Conservation (phyloP, 495 filamentous ascomycete species). For the Penicillium desertorum region DNA sequence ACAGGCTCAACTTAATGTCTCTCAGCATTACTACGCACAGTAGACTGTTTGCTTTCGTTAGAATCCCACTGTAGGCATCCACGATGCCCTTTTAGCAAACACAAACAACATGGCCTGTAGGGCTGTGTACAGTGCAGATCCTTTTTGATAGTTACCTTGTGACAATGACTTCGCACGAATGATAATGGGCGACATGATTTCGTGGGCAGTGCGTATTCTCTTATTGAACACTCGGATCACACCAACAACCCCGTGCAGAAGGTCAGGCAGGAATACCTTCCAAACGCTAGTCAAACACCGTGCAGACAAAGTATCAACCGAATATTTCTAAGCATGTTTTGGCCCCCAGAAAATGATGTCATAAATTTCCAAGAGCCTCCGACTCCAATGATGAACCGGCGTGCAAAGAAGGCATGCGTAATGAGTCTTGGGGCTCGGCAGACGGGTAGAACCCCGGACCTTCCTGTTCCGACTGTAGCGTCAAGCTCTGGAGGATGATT, state of each 20-base stretch:
- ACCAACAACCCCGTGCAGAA: not conserved
- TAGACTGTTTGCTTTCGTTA: not conserved
- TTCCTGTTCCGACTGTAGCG: not conserved
- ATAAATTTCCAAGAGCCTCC: not conserved
- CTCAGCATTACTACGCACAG: not conserved
- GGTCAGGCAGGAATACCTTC: not conserved
- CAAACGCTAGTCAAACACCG: not conserved
- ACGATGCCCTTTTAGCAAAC: not conserved
- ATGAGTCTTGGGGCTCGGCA: not conserved
- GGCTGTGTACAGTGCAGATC: not conserved
- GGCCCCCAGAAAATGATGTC: slow-evolving; percentile 3
- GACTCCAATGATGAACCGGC: not conserved
- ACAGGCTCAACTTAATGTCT: not conserved
- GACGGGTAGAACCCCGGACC: not conserved
- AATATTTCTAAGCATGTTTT: not conserved
- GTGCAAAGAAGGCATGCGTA: not conserved
- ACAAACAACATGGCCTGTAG: not conserved
- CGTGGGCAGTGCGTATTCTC: not conserved
- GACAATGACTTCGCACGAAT: not conserved
- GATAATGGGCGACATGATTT: not conserved
- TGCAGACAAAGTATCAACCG: not conserved
- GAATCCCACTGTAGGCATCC: not conserved
- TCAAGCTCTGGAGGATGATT: not conserved
- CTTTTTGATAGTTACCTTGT: not conserved
- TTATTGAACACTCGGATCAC: not conserved